Evolutionary conservation across 768 basidiomycete genomes (phyloP).

Genomic region (Termitomyces sp.): DNA sequence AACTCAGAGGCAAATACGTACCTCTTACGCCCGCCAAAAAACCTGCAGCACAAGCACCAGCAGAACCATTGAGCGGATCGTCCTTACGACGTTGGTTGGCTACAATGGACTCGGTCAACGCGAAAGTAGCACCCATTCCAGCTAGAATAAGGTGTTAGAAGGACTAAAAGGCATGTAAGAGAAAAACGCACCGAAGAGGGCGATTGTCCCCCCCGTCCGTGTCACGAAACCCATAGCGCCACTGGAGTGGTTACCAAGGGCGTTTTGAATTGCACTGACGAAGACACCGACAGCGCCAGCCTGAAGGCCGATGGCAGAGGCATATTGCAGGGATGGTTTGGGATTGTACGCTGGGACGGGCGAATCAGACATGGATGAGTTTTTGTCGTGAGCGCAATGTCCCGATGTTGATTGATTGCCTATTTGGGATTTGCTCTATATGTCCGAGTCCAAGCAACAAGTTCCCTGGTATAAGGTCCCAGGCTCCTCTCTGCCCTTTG

Average conservation of each 20-base stretch:
- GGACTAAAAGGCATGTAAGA: neutral
- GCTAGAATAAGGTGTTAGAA: conserved; percentile 39
- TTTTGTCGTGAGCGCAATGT: conserved; percentile 18
- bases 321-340: conserved; percentile 51
- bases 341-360: conserved; percentile 33
- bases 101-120: conserved; percentile 72
- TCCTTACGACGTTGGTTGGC: conserved; percentile 78
- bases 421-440: conserved; percentile 20
- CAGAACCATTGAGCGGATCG: conserved; percentile 78
- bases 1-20: conserved; percentile 26
- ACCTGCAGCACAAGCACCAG: conserved; percentile 89
- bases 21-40: conserved; percentile 86
- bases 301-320: conserved; percentile 56
- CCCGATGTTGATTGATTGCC: conserved; percentile 19
- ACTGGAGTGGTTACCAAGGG: conserved; percentile 65
- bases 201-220: conserved; percentile 84
- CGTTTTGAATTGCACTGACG: conserved; percentile 73
- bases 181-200: conserved; percentile 75
- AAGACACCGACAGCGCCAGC: conserved; percentile 61
- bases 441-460: conserved; percentile 6
- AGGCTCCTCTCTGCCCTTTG: conserved; percentile 32
- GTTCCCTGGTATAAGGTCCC: conserved; percentile 33
- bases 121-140: conserved; percentile 85
- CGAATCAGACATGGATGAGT: conserved; percentile 29
- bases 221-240: conserved; percentile 87